Evolutionary conservation across 2,329 filamentous ascomycete species (phyloP).

Genomic region (Epichloe uncinata): DNA sequence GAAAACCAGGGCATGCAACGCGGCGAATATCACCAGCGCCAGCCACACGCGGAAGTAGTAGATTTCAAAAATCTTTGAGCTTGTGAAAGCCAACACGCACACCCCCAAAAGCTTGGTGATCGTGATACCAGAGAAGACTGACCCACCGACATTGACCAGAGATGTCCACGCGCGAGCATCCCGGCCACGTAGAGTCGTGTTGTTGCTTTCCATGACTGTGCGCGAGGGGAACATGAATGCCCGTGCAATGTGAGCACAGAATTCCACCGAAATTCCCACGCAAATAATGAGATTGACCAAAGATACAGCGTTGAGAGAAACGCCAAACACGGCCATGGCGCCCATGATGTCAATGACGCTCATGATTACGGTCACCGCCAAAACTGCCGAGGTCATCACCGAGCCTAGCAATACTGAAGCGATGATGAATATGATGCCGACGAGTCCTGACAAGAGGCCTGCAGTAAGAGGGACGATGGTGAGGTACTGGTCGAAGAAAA

Average conservation of each 20-base stretch:
- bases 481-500: constrained; percentile 97
- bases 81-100: constrained; percentile 80
- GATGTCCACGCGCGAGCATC: constrained; percentile 87
- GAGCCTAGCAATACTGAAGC: constrained; percentile 75
- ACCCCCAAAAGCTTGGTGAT: constrained; percentile 92
- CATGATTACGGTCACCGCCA: constrained; percentile 84
- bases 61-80: constrained; percentile 97
- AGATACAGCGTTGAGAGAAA: constrained; percentile 88
- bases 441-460: constrained; percentile 65
- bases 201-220: constrained; percentile 64
- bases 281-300: constrained; percentile 96
- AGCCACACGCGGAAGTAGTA: constrained; percentile 99
- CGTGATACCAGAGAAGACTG: constrained; percentile 92
- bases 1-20: constrained; percentile 79
- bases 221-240: constrained; percentile 90
- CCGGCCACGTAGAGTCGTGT: constrained; percentile 62
- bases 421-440: constrained; percentile 75
- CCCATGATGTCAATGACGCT: constrained; percentile 88
- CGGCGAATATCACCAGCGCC: constrained; percentile 78
- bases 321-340: constrained; percentile 77
- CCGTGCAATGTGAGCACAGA: constrained; percentile 91
- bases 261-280: constrained; percentile 91
- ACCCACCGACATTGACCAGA: constrained; percentile 85
- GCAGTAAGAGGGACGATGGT: constrained; percentile 70
- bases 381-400: constrained; percentile 63